Evolutionary conservation across 1,139 yeast species (phyloP).

Genomic region (Yamadazyma jaroonii): DNA sequence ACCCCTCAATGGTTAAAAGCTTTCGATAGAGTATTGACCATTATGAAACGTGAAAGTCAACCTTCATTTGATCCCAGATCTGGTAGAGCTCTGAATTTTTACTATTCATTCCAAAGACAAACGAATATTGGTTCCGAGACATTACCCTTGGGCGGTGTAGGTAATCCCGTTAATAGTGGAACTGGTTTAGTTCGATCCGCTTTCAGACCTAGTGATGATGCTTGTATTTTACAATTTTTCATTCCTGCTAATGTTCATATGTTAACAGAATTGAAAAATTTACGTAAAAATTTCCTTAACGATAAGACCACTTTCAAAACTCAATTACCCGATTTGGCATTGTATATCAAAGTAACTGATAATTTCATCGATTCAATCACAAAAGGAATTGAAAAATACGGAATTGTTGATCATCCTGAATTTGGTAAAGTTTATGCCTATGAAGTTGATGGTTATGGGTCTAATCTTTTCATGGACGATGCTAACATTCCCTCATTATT

Average conservation of each 20-base stretch:
- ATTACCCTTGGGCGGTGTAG: constrained; percentile 70
- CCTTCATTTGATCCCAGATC: constrained; percentile 59
- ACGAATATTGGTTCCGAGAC: constrained; percentile 83
- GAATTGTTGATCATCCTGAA: constrained; percentile 60
- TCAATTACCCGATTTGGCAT: constrained; percentile 10
- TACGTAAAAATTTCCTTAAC: constrained; percentile 17
- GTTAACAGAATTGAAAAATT: constrained; percentile 55
- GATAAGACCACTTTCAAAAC: neutral
- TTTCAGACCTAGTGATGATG: constrained; percentile 88
- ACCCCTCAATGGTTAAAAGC: constrained; percentile 61
- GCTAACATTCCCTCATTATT: constrained; percentile 85
- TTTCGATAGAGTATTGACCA: constrained; percentile 47
- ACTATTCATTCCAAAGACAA: constrained; percentile 67
- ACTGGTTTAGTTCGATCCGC: constrained; percentile 82
- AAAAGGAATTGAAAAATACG: constrained; percentile 61
- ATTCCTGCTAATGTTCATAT: constrained; percentile 86
- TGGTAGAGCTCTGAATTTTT: constrained; percentile 51
- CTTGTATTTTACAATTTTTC: constrained; percentile 75
- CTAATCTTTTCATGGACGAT: constrained; percentile 77
- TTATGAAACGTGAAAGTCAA: constrained; percentile 57
- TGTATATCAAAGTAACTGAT: constrained; percentile 20
- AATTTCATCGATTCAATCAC: constrained; percentile 43
- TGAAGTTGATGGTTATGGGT: constrained; percentile 87
- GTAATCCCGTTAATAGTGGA: constrained; percentile 74
- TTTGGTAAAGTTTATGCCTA: constrained; percentile 82